Conservation (phyloP, 2,329 filamentous ascomycete genomes). For the Claviceps paspali region DNA sequence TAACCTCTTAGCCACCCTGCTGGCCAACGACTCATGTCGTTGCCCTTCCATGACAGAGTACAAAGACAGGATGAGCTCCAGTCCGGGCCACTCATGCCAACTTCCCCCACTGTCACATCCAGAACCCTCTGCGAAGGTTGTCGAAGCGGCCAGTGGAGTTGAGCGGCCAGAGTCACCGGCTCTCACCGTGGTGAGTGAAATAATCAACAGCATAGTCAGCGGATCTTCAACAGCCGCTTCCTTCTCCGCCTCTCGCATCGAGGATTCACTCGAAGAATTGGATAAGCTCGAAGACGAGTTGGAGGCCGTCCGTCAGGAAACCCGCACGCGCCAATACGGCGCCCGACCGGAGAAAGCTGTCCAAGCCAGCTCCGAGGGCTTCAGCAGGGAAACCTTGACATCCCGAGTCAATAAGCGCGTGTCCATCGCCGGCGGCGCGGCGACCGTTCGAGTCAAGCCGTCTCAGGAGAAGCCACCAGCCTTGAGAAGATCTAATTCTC, state of each 20-base stretch:
- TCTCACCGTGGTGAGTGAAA: constrained; percentile 16
- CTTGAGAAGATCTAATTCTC: constrained; percentile 27
- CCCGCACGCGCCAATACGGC: constrained; percentile 18
- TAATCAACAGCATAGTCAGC: constrained; percentile 20
- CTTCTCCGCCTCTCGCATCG: constrained; percentile 34
- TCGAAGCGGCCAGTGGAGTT: constrained; percentile 15
- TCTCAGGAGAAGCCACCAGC: constrained; percentile 20
- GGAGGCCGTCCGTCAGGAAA: constrained; percentile 32
- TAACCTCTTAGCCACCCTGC: constrained; percentile 32
- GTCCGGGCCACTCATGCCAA: constrained; percentile 5
- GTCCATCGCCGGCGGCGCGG: constrained; percentile 18
- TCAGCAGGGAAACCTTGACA: constrained; percentile 8
- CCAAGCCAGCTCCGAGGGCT: neutral
- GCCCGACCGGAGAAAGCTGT: constrained; percentile 8
- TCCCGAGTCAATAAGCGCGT: constrained; percentile 12
- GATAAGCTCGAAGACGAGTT: constrained; percentile 47
- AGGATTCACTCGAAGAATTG: constrained; percentile 48
- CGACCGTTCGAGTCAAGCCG: constrained; percentile 27
- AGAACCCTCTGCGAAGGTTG: constrained; percentile 14
- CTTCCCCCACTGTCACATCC: constrained; percentile 11
- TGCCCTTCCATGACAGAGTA: constrained; percentile 8
- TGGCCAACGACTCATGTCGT: constrained; percentile 15
- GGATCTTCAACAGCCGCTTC: constrained; percentile 17
- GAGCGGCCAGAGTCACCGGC: constrained; percentile 20
- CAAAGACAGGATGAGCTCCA: constrained; percentile 1